These are phyloP conservation scores for Solanum medicagineum DNA, from an alignment of 257 asterid species.

Conservation along the genomic window DNA sequence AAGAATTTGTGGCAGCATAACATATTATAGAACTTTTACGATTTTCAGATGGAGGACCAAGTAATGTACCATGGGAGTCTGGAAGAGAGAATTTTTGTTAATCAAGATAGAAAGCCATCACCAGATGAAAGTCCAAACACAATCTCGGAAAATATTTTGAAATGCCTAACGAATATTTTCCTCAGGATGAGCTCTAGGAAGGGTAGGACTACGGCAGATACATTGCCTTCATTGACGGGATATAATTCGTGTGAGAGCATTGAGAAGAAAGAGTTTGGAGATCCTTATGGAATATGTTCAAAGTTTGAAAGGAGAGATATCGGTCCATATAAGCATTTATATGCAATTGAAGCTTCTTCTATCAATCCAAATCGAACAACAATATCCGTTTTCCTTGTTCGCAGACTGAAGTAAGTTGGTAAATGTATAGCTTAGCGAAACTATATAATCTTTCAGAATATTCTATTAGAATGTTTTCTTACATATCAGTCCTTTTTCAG, in stretches of 20 bases:
- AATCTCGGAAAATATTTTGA: slow-evolving; percentile 67
- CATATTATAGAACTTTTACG: neutral
- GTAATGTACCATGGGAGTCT: slow-evolving; percentile 14
- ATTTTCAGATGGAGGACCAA: slow-evolving; percentile 34
- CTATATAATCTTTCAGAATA: neutral
- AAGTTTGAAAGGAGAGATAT: slow-evolving; percentile 55
- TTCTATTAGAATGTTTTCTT: neutral
- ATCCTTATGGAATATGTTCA: slow-evolving; percentile 51
- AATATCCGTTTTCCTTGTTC: slow-evolving; percentile 49
- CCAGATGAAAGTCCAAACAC: slow-evolving; percentile 40
- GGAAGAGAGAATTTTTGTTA: slow-evolving; percentile 11
- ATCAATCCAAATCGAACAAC: slow-evolving; percentile 53
- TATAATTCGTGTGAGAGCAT: slow-evolving; percentile 21
- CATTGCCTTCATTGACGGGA: slow-evolving; percentile 25
- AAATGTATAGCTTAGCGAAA: neutral
- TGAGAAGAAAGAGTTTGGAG: slow-evolving; percentile 24
- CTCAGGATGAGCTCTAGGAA: slow-evolving; percentile 56
- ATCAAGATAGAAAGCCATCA: slow-evolving; percentile 15
- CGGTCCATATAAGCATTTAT: slow-evolving; percentile 64
- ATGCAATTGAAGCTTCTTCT: slow-evolving; percentile 41
- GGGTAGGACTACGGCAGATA: slow-evolving; percentile 29
- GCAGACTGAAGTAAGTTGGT: slow-evolving; percentile 49
- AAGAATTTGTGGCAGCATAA: neutral
- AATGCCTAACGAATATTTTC: slow-evolving; percentile 58
- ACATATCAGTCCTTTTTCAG: slow-evolving; percentile 22